A percentile compares a stretch with the other conserved stretches of the same genome.
Conservation (phyloP, 805 yeast species). For the Zygosaccharomyces pseudorouxii region DNA sequence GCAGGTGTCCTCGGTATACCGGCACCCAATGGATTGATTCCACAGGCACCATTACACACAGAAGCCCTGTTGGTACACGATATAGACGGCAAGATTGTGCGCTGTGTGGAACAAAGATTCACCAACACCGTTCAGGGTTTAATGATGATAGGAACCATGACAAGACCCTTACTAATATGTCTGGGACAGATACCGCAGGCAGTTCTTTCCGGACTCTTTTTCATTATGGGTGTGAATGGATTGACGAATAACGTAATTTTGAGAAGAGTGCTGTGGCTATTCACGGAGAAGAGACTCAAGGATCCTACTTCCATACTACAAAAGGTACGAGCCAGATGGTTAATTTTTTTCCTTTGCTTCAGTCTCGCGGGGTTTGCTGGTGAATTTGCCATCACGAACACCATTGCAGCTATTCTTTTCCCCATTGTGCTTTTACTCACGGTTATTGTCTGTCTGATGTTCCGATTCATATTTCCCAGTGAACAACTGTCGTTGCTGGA, state of each 20-base stretch:
- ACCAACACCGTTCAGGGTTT: constrained; percentile 84
- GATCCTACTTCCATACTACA: constrained; percentile 33
- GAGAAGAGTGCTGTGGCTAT: constrained; percentile 55
- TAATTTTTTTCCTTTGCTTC: constrained; percentile 51
- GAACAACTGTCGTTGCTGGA: constrained; percentile 64
- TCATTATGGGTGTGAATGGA: constrained; percentile 87
- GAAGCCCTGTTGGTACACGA: constrained; percentile 56
- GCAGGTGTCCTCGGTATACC: constrained; percentile 89
- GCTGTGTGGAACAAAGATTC: constrained; percentile 85
- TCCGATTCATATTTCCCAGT: constrained; percentile 58
- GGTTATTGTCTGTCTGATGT: constrained; percentile 57
- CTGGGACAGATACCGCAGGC: constrained; percentile 87
- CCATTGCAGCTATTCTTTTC: constrained; percentile 90
- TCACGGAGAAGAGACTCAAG: constrained; percentile 49
- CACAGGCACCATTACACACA: constrained; percentile 95
- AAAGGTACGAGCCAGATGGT: constrained; percentile 33
- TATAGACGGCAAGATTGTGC: constrained; percentile 33
- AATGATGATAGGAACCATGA: constrained; percentile 80
- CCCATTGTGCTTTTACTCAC: constrained; percentile 73
- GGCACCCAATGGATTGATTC: constrained; percentile 93
- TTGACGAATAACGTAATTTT: constrained; percentile 62
- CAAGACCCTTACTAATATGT: constrained; percentile 77
- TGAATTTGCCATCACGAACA: constrained; percentile 81
- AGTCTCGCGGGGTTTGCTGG: constrained; percentile 66
- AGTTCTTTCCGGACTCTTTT: constrained; percentile 85